Conservation (phyloP, 2,329 filamentous ascomycete species). For the Rutstroemia sydowiana region DNA sequence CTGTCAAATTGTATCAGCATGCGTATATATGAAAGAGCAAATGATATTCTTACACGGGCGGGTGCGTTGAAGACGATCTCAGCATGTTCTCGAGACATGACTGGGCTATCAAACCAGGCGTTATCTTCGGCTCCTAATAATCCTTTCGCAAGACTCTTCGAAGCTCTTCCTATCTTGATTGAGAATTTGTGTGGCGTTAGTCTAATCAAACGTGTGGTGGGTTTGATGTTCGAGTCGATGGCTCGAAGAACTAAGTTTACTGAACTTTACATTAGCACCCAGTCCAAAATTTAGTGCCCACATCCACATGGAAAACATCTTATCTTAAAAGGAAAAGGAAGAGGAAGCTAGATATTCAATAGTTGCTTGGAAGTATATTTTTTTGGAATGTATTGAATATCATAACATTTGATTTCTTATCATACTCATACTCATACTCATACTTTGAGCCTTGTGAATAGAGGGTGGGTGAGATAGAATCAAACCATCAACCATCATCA, state of each 20-base stretch:
- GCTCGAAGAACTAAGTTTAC: constrained; percentile 21
- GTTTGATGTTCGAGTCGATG: constrained; percentile 18
- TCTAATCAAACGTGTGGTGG: constrained; percentile 17
- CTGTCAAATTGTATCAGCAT: constrained; percentile 19
- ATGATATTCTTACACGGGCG: constrained; percentile 35
- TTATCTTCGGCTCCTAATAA: constrained; percentile 43
- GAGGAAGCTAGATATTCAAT: too few species aligned
- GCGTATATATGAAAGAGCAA: neutral
- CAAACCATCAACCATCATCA: too few species aligned
- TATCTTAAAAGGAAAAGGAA: too few species aligned
- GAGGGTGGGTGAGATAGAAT: neutral
- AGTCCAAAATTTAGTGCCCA: neutral
- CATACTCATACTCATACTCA: neutral
- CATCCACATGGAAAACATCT: neutral
- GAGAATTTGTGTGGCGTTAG: constrained; percentile 16
- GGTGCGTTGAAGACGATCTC: constrained; percentile 39
- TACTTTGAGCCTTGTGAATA: neutral
- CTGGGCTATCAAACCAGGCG: constrained; percentile 62
- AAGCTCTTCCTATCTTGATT: constrained; percentile 37
- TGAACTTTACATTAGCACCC: neutral
- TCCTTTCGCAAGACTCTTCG: constrained; percentile 39
- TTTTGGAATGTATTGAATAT: neutral
- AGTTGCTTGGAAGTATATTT: too few species aligned
- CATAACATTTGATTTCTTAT: neutral
- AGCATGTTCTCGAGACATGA: constrained; percentile 65